Base-by-base conservation (phyloP, 1,284 basidiomycete genomes). In the Earliella scabrosa region DNA sequence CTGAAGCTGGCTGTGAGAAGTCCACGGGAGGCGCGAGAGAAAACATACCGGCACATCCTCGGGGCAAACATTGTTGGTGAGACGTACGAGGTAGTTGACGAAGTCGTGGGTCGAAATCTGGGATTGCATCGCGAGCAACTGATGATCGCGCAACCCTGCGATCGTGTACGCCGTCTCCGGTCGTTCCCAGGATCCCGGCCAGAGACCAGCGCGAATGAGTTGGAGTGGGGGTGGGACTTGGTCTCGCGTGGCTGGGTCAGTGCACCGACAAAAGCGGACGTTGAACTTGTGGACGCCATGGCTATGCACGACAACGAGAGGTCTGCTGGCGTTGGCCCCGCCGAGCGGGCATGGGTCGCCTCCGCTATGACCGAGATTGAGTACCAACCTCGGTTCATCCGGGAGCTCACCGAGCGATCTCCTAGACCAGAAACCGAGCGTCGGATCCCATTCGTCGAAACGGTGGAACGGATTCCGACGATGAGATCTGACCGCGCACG, bases 171-270 rank as follows among this genome's bases (percentile, higher is more conserved):
- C 64, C 2, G 60, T 58, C 11, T 16, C 18, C 0, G 59, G 60
- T 4, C 5, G 7, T 3, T 58, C 34, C 64, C 64, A 66, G 3
- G 58, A 56, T 0, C 36, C 63, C 2, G 64, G 64, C 53, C 57
- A 66, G 1, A 64, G 46, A 0, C 64, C 64, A 21, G 48, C 38
- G 8, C 38, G n/a, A 14, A 64, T 31, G 4, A 66, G 52, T 32
- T 66, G 64, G 0, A 52, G n/a, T 2, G 53, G 51, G 10, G 50
- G 41, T 4, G 46, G 47, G 1, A 31, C 13, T 16, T 9, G 13
- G 1, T 26, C 10, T 3, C 9, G 14, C 14, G 27, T 36, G 8
- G 8, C 29, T 2, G 11, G 1, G 7, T 34, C 16, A 3, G 21
- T 8, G 11, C 38, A 44, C 8, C 4, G n/a, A 23, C 56, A 58